Base-by-base conservation (phyloP, 345 rosid species). In the Bruguiera gymnorhiza region DNA sequence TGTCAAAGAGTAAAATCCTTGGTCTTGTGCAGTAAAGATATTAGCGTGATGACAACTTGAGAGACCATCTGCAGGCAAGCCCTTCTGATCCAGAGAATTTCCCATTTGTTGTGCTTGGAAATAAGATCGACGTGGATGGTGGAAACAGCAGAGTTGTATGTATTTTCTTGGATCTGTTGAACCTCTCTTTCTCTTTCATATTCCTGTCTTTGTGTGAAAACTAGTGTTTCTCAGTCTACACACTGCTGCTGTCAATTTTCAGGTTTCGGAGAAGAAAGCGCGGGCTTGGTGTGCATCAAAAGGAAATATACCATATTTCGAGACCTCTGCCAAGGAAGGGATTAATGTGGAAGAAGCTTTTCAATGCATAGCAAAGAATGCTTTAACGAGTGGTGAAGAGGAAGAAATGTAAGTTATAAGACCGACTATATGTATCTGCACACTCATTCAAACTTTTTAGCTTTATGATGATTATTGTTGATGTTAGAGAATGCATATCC, bases 281-380 rank as follows among this genome's bases (percentile, higher is more conserved):
- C 83, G 88, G 79, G 97, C 97, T 1, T 95, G 99, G 98, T 95
- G 99, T 82, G 97, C 97, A 69, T 89, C 96, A 5, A 95, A 95
- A 83, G 97, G 98, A 58, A 92, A 95, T 75, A 95, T 92, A 68
- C 97, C 97, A 19, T 95, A 95, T 81, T 95, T 90, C 79, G 99
- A 95, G 80, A 95, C 99, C 63, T 95, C 99, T 72, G 99, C 99
- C 8, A 95, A 95, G 76, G 99, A 92, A 83, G 97, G 98, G 34
- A 73, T 92, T 70, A 92, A 95, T 61, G 99, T 95, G 43, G 99
- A 95, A 75, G 98, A 92, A 83, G 98, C 97, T 80, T 95, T 95
- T 80, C 89, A 87, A 62, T 86, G 93, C 90, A 92, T 92, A 76
- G 97, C 98, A 15, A 89, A 90, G 86, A 82, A 96, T 79, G 98